Percentiles rank a stretch among this genome's conserved stretches.
Evolutionary conservation across 2,329 filamentous ascomycete species (phyloP).

Genomic region (Penicillium digitatum): DNA sequence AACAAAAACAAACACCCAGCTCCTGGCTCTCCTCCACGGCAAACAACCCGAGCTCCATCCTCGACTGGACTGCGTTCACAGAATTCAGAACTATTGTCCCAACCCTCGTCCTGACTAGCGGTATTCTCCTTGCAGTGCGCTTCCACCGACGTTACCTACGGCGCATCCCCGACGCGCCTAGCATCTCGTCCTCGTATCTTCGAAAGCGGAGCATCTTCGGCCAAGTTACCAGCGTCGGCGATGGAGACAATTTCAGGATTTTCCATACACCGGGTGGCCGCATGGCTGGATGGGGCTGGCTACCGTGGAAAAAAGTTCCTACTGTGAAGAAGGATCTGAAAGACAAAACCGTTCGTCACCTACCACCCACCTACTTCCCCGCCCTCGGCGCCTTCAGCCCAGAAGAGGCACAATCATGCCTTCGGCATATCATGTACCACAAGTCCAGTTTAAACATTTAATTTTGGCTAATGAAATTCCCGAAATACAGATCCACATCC

Average conservation of each 20-base stretch:
- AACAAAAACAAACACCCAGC: conserved; percentile 16
- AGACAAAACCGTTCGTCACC: conserved; percentile 65
- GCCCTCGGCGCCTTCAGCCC: not conserved
- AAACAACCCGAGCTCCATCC: conserved; percentile 40
- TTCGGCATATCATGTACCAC: not conserved
- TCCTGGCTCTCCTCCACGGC: conserved; percentile 16
- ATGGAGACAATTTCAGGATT: conserved; percentile 92
- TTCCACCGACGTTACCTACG: conserved; percentile 61
- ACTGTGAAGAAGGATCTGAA: conserved; percentile 64
- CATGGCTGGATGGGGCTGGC: conserved; percentile 86
- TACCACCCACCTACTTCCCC: not conserved
- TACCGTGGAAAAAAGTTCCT: conserved; percentile 68
- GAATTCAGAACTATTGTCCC: conserved; percentile 38
- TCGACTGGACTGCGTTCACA: conserved; percentile 41
- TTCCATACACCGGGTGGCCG: conserved; percentile 93
- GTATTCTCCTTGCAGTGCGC: conserved; percentile 35
- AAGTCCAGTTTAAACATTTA: not conserved
- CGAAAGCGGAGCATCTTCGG: conserved; percentile 74
- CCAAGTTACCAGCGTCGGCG: conserved; percentile 85
- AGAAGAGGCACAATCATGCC: not conserved
- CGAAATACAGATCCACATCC: conserved; percentile 67
- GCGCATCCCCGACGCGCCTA: conserved; percentile 71
- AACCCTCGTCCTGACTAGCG: conserved; percentile 38
- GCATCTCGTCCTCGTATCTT: conserved; percentile 72
- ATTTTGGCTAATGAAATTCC: too few relatives aligned